phyloP scores from a whole-genome alignment of 768 basidiomycete genomes.

The Tylopilus rubrobrunneus region DNA sequence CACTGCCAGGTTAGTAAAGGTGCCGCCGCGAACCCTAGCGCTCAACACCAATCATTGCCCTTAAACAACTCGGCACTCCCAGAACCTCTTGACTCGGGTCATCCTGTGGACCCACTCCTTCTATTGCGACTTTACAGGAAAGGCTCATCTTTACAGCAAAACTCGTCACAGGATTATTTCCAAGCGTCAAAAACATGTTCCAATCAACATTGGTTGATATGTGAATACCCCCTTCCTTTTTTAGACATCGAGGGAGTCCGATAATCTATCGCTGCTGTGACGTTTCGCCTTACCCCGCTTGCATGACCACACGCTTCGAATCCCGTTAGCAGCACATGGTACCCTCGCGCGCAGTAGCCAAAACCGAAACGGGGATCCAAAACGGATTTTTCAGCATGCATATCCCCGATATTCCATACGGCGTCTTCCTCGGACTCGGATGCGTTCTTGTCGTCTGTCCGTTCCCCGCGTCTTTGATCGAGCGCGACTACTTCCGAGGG shows the following conservation, averaged over 20 bases:
- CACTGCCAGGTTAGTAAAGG: neutral
- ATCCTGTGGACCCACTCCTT: neutral
- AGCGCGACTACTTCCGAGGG: slow-evolving; percentile 3
- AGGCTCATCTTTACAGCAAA: neutral
- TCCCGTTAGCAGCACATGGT: slow-evolving; percentile 4
- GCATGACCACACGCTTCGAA: neutral
- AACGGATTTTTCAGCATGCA: neutral
- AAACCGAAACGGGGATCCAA: neutral
- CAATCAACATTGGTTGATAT: neutral
- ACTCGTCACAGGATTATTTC: neutral
- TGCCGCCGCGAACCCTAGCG: neutral
- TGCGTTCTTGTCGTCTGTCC: neutral
- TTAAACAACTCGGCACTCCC: slow-evolving; percentile 7
- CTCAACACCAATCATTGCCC: neutral
- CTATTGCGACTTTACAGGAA: neutral
- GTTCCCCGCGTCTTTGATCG: neutral
- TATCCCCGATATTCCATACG: slow-evolving; percentile 5
- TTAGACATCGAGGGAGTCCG: neutral
- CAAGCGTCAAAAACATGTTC: neutral
- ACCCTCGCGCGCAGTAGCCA: neutral
- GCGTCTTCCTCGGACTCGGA: neutral
- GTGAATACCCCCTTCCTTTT: neutral
- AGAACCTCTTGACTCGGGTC: neutral
- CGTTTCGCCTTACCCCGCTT: slow-evolving; percentile 3
- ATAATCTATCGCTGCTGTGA: neutral